Base-by-base conservation (phyloP, 2,329 filamentous ascomycete species). In the Phoma sp. region DNA sequence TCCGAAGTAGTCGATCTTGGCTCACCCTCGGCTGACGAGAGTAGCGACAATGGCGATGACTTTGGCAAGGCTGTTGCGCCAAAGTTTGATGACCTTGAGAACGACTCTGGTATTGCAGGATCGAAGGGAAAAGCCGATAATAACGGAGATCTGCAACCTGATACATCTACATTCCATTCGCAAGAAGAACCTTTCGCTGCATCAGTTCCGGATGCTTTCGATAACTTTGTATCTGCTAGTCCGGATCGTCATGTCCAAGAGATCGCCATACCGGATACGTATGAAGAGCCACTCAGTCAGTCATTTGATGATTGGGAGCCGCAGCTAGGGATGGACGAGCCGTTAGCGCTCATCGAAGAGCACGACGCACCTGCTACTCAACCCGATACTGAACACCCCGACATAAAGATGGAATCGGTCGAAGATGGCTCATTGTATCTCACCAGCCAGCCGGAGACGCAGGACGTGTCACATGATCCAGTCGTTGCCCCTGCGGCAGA, bases 351-450 rank as follows among this genome's bases (percentile, higher is more conserved):
- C 4, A 41, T 62, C 10, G 46, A 59, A 17, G 57, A 63, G 6
- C 40, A 50, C 21, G 49, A 43, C 24, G 15, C 24, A 6, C 47
- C 32, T 22, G 47, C 43, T 12, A 54, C 31, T n/a, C 33, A 27
- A 10, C 2, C 8, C 50, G 24, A 36, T 27, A 17, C 46, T 48
- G 36, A 39, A 43, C 27, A 39, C 31, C 54, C 67, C 4, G 63
- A 69, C 33, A 50, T 72, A 29, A 70, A 73, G 39, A 60, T 72
- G 45, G 71, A 74, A 38, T 70, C 69, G 10, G 64, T 71, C 17
- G 72, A 73, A 39, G 69, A 70, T 13, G 61, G 51, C 13, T 52
- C 55, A 1, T 15, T 44, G 8, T 59, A 55, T 15, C 40, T 60
- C 7, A 13, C 29, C 31, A 51, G 51, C n/a, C 51, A 61, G 6